Evolutionary conservation across 768 basidiomycete genomes (phyloP).

Genomic region (Cystobasidium tubakii): DNA sequence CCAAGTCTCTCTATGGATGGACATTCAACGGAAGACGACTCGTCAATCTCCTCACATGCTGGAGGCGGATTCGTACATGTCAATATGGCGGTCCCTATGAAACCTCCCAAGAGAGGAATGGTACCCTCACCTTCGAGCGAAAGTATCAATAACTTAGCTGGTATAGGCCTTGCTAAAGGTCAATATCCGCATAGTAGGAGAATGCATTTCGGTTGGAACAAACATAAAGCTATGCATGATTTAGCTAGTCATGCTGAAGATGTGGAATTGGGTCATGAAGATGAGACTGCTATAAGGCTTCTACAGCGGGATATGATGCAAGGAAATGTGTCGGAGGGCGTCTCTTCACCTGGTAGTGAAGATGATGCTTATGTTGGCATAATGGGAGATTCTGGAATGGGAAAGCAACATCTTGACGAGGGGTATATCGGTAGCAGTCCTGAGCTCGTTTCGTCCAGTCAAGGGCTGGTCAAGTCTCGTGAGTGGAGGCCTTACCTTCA

Average conservation of each 20-base stretch:
- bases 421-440: slow-evolving; percentile 15
- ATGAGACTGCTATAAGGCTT: background rate
- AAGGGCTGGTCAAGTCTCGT: background rate
- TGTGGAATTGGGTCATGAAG: background rate
- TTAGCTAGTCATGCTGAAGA: slow-evolving; percentile 7
- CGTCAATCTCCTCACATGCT: background rate
- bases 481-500: background rate
- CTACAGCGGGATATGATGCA: background rate
- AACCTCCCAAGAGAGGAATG: background rate
- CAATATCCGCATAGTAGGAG: background rate
- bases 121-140: background rate
- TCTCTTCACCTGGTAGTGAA: slow-evolving; percentile 6
- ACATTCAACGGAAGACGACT: background rate
- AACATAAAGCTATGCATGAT: slow-evolving; percentile 4
- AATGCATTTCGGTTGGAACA: slow-evolving; percentile 7
- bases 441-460: background rate
- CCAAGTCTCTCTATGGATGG: slow-evolving; percentile 14
- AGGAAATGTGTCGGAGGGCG: background rate
- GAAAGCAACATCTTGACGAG: background rate
- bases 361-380: background rate
- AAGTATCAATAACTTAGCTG: background rate
- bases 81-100: background rate
- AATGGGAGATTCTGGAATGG: background rate
- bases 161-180: background rate
- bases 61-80: background rate